Conservation (phyloP, 2,329 filamentous ascomycete genomes). For the Beauveria varroae region DNA sequence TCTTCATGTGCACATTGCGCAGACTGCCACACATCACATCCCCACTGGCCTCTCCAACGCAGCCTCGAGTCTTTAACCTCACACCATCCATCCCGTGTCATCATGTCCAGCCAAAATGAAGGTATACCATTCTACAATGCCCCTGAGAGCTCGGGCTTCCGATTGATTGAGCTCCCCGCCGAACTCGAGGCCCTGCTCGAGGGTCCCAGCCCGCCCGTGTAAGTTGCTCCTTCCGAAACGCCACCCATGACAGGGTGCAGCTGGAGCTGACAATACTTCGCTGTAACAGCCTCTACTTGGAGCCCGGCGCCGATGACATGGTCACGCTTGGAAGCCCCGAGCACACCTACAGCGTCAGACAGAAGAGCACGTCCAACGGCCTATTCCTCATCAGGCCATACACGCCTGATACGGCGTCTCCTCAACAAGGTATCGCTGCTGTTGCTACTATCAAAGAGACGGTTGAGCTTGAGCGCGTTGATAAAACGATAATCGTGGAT, state of each 20-base stretch:
- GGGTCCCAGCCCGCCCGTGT: slow-evolving; percentile 46
- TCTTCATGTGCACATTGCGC: background rate
- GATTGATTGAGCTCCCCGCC: slow-evolving; percentile 54
- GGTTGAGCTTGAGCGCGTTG: slow-evolving; percentile 49
- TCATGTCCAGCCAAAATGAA: slow-evolving; percentile 40
- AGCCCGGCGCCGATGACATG: slow-evolving; percentile 36
- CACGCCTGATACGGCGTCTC: slow-evolving; percentile 9
- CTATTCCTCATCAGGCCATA: slow-evolving; percentile 45
- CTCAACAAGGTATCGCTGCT: slow-evolving; percentile 33
- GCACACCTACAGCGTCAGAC: slow-evolving; percentile 51
- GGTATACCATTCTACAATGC: slow-evolving; percentile 44
- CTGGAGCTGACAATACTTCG: background rate
- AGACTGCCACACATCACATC: background rate
- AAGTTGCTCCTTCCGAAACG: slow-evolving; percentile 19
- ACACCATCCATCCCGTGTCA: background rate
- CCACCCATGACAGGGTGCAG: background rate
- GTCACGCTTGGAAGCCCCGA: slow-evolving; percentile 45
- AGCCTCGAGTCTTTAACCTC: background rate
- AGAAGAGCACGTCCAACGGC: slow-evolving; percentile 63
- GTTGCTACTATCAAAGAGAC: slow-evolving; percentile 55
- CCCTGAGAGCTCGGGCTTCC: slow-evolving; percentile 44
- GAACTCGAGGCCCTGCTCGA: slow-evolving; percentile 50
- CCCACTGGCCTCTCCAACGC: background rate
- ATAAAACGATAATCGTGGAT: slow-evolving; percentile 35
- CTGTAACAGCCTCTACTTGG: slow-evolving; percentile 36